Evolutionary conservation across 805 yeast genomes (phyloP), one percentile per base, ranked within the genome.

Genomic region (Nakazawaea ishiwadae): DNA sequence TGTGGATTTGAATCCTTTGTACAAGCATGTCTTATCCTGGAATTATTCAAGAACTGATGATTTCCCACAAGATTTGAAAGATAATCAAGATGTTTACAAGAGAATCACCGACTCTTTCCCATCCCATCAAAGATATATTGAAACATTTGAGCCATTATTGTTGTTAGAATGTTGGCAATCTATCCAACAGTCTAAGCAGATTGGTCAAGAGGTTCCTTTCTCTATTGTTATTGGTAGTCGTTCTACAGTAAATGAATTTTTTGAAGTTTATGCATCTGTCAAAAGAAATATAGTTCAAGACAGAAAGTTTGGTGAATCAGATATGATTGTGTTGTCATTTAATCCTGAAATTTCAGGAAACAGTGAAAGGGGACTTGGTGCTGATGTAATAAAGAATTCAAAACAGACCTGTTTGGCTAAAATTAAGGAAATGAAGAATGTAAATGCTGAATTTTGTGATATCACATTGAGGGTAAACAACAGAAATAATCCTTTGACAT

Each of bases 121-220:
- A 0, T 64, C 74, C 38, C 78, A 79, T 4, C 66, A 63, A n/a
- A 88, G 84, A 3, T 93, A 95, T 54, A 75, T 74, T 36, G 65
- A 68, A 27, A 69, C 75, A 1, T 83, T 87, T 59, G 85, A 81
- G 49, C 99, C 99, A 0, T 67, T 93, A 32, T 64, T 93, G 33
- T 63, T 90, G 56, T 62, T 91, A 31, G 99, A 93, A 62, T 85
- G 96, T 48, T 95, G 98, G 97, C 96, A 90, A 54, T 84, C 87
- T 0, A 75, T 93, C 20, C 82, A 79, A 49, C 71, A 86, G 4
- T 79, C 93, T 0, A 79, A 84, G 47, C 77, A 77, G 37, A 77
- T 84, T 14, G 63, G 66, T 12, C 74, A 73, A 8, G 75, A 73
- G 37, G 61, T 52, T 4, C 89, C 95, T 0, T 82, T 90, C 56